Evolutionary conservation across 441 rosid genomes (phyloP).

Genomic region (Rhodomyrtus psidioides): DNA sequence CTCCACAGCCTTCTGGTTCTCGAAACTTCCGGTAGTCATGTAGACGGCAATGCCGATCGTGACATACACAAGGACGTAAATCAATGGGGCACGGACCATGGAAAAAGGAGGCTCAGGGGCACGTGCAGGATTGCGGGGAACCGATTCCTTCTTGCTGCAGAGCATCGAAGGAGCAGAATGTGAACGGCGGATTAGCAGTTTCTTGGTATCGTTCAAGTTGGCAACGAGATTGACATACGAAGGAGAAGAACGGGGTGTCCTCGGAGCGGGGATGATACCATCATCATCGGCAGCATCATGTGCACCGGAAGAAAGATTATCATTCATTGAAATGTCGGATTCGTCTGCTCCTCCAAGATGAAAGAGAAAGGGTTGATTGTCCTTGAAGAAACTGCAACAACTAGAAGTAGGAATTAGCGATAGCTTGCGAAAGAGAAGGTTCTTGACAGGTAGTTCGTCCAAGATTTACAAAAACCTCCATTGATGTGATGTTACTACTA

Average conservation of each 20-base stretch:
- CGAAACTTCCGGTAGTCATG: constrained; percentile 24
- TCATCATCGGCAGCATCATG: constrained; percentile 18
- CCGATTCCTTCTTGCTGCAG: constrained; percentile 23
- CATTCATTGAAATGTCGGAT: not conserved
- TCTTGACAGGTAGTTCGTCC: not conserved
- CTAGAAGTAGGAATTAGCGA: not conserved
- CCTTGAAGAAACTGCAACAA: constrained; percentile 23
- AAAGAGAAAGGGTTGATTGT: constrained; percentile 30
- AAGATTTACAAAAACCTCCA: not conserved
- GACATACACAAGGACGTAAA: constrained; percentile 35
- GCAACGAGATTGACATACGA: constrained; percentile 30
- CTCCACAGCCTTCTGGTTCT: constrained; percentile 9
- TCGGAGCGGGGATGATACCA: constrained; percentile 13
- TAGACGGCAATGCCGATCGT: constrained; percentile 24
- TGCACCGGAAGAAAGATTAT: constrained; percentile 13
- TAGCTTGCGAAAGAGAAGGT: not conserved
- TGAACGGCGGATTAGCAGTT: constrained; percentile 26
- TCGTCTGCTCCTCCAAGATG: not conserved
- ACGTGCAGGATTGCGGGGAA: constrained; percentile 12
- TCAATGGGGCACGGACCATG: constrained; percentile 43
- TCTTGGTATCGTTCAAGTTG: constrained; percentile 24
- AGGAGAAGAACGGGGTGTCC: constrained; percentile 15
- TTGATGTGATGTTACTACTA: not conserved
- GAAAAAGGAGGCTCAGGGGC: constrained; percentile 20
- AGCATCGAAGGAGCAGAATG: constrained; percentile 53